These are phyloP conservation scores for Pyrenochaeta sp. DNA, from an alignment of 2,329 filamentous ascomycete species.

Conservation along the genomic window DNA sequence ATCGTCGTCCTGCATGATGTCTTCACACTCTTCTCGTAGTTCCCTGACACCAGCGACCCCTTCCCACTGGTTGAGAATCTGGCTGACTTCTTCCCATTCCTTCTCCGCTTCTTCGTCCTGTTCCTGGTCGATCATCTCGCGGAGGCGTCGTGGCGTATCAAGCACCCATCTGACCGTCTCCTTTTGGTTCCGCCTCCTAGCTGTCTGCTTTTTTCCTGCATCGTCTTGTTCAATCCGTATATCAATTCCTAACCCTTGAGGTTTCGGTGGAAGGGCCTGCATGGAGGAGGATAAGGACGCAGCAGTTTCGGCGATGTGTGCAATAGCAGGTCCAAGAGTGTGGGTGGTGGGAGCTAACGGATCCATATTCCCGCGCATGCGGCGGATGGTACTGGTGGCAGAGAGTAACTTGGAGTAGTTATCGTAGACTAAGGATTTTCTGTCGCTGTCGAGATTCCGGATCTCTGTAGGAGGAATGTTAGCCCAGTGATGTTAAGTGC, in stretches of 20 bases:
- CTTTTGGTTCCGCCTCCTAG: constrained; percentile 51
- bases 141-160: constrained; percentile 66
- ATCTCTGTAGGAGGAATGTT: constrained; percentile 65
- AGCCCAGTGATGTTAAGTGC: neutral
- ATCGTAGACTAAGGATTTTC: constrained; percentile 96
- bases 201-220: constrained; percentile 32
- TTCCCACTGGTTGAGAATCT: constrained; percentile 54
- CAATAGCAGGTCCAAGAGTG: constrained; percentile 75
- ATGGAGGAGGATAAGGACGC: constrained; percentile 50
- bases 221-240: constrained; percentile 31
- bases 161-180: constrained; percentile 70
- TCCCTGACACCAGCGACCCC: constrained; percentile 53
- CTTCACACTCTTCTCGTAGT: constrained; percentile 48
- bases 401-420: constrained; percentile 97
- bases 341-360: constrained; percentile 76
- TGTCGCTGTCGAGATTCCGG: constrained; percentile 88
- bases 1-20: constrained; percentile 36
- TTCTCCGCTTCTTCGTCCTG: constrained; percentile 66
- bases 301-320: constrained; percentile 73
- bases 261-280: constrained; percentile 32
- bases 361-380: constrained; percentile 85
- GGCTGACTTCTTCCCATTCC: constrained; percentile 55
- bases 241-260: constrained; percentile 33
- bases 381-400: constrained; percentile 95
- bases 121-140: constrained; percentile 65